Percentiles rank a stretch among this genome's conserved stretches.
phyloP scores from a whole-genome alignment of 2,329 filamentous ascomycete species.

The Huntiella omanensis region DNA sequence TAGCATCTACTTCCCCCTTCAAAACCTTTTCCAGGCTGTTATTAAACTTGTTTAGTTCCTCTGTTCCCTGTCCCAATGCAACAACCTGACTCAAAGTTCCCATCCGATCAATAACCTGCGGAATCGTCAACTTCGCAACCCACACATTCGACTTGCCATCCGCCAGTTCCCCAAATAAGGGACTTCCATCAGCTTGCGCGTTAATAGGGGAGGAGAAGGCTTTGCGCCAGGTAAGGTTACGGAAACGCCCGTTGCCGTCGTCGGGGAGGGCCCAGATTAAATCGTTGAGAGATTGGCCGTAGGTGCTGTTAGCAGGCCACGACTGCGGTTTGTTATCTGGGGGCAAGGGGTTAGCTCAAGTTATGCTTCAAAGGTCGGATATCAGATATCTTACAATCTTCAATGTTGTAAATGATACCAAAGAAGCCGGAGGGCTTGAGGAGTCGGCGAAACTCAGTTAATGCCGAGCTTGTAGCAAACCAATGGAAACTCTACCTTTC shows the following conservation, averaged over 20 bases:
- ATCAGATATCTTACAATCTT: slow-evolving; percentile 39
- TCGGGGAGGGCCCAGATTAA: slow-evolving; percentile 31
- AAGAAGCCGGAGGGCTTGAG: slow-evolving; percentile 40
- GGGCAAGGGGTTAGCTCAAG: neutral
- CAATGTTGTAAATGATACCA: slow-evolving; percentile 56
- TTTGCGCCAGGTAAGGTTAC: slow-evolving; percentile 42
- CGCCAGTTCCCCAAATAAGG: slow-evolving; percentile 41
- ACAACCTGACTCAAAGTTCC: slow-evolving; percentile 51
- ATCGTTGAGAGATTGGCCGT: slow-evolving; percentile 44
- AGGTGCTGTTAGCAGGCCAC: slow-evolving; percentile 36
- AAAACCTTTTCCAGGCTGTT: slow-evolving; percentile 35
- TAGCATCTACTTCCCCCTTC: slow-evolving; percentile 35
- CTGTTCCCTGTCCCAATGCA: slow-evolving; percentile 27
- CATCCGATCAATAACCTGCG: slow-evolving; percentile 44
- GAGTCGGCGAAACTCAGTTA: slow-evolving; percentile 48
- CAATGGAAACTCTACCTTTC: slow-evolving; percentile 32
- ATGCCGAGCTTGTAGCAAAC: slow-evolving; percentile 28
- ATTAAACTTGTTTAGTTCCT: slow-evolving; percentile 28
- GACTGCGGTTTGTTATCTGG: slow-evolving; percentile 43
- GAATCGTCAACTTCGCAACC: slow-evolving; percentile 36
- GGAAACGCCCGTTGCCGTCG: slow-evolving; percentile 45
- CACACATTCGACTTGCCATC: slow-evolving; percentile 37
- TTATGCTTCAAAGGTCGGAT: neutral
- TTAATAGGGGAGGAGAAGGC: slow-evolving; percentile 43
- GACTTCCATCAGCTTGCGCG: slow-evolving; percentile 17